These are phyloP conservation scores for Knoxdaviesia proteae DNA, from an alignment of 2,329 filamentous ascomycete species.

Conservation along the genomic window DNA sequence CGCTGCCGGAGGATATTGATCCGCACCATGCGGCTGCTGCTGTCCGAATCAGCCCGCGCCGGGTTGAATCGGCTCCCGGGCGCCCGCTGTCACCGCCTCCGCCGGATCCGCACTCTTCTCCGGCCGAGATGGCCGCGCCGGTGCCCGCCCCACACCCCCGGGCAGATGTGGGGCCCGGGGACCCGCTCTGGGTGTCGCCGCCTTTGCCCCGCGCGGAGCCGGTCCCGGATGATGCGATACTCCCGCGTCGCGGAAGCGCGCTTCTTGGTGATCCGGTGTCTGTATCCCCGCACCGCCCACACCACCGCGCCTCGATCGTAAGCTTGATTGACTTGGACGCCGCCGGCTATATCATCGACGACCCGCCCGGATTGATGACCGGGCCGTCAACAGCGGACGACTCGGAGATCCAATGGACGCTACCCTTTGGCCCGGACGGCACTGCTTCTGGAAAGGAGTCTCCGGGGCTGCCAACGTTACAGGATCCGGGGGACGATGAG, in stretches of 20 bases:
- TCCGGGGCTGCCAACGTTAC: too few relatives aligned
- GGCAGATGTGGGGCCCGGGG: constrained; percentile 1
- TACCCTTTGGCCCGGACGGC: too few relatives aligned
- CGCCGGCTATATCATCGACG: constrained; percentile 4
- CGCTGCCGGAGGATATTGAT: too few relatives aligned
- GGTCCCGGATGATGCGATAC: not conserved
- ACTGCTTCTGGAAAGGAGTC: too few relatives aligned
- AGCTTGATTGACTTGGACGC: constrained; percentile 17
- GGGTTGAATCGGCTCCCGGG: too few relatives aligned
- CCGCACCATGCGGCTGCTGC: too few relatives aligned
- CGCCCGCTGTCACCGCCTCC: constrained; percentile 1
- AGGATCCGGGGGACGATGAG: too few relatives aligned
- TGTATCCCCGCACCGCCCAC: not conserved
- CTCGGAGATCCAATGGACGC: too few relatives aligned
- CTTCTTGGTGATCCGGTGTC: constrained; percentile 8
- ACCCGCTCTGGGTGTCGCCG: not conserved
- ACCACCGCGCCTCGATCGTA: constrained; percentile 14
- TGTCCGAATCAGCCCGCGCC: too few relatives aligned
- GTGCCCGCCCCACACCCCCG: not conserved
- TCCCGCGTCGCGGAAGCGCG: constrained; percentile 15
- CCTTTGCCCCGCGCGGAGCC: not conserved
- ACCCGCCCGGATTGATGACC: not conserved
- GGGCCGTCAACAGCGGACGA: constrained; percentile 3
- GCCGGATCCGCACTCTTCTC: constrained; percentile 1
- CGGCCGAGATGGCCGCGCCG: not conserved